A percentile compares a stretch with the other conserved stretches of the same genome.
phyloP scores from a whole-genome alignment of 2,329 filamentous ascomycete species.

The Stagonosporopsis chrysanthemi region DNA sequence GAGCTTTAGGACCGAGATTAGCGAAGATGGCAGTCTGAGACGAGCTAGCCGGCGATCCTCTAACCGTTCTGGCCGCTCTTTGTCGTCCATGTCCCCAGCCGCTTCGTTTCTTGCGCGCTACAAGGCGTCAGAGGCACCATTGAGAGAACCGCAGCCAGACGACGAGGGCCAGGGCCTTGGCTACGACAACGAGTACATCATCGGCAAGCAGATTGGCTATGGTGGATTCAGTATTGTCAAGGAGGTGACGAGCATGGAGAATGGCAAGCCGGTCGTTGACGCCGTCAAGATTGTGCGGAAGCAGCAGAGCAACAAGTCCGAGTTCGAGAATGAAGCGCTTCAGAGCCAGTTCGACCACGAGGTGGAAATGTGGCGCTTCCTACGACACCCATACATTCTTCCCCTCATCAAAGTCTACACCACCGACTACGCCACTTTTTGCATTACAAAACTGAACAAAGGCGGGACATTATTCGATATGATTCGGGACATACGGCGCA shows the following conservation, averaged over 20 bases:
- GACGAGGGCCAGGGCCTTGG: constrained; percentile 73
- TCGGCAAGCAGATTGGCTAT: constrained; percentile 70
- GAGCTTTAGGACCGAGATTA: constrained; percentile 43
- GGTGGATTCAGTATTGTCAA: constrained; percentile 73
- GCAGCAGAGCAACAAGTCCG: constrained; percentile 61
- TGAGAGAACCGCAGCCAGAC: constrained; percentile 62
- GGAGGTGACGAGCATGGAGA: constrained; percentile 69
- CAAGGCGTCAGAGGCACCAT: constrained; percentile 46
- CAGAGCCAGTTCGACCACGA: constrained; percentile 75
- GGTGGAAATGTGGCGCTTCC: constrained; percentile 71
- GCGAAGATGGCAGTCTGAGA: constrained; percentile 46
- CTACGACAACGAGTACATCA: constrained; percentile 66
- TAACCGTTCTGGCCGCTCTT: constrained; percentile 57
- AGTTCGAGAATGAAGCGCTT: constrained; percentile 69
- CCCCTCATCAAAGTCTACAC: constrained; percentile 70
- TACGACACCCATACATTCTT: constrained; percentile 68
- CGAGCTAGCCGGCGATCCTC: constrained; percentile 51
- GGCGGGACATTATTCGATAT: constrained; percentile 71
- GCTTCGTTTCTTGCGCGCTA: constrained; percentile 66
- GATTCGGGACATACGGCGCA: constrained; percentile 61
- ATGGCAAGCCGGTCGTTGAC: constrained; percentile 61
- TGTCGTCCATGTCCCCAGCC: constrained; percentile 64
- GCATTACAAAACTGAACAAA: constrained; percentile 69
- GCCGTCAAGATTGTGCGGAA: constrained; percentile 75
- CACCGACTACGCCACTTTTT: constrained; percentile 72